Evolutionary conservation across 768 basidiomycete genomes (phyloP).

Genomic region (Agrocybe praecox): DNA sequence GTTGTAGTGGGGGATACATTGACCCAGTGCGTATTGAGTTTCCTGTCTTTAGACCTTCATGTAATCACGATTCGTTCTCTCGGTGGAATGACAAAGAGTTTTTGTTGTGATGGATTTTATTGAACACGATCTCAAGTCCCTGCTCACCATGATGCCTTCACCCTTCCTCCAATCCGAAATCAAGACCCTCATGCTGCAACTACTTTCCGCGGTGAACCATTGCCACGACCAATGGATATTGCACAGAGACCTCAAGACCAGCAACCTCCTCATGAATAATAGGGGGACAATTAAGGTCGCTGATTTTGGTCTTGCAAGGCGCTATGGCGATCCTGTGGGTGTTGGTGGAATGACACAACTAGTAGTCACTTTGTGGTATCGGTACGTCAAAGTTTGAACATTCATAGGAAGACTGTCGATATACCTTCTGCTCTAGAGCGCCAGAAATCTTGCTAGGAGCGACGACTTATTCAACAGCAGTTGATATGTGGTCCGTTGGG

Average conservation of each 20-base stretch:
- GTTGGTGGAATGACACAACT: conserved; percentile 97
- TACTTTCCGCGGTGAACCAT: conserved; percentile 90
- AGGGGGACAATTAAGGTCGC: conserved; percentile 98
- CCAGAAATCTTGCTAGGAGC: conserved; percentile 96
- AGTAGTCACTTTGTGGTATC: conserved; percentile 98
- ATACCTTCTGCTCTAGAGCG: conserved; percentile 51
- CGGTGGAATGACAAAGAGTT: conserved; percentile 58
- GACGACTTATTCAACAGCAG: conserved; percentile 90
- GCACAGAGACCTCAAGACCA: conserved; percentile 96
- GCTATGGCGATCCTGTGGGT: conserved; percentile 96
- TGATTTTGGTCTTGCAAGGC: conserved; percentile 94
- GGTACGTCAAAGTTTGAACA: conserved; percentile 49
- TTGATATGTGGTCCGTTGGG: conserved; percentile 99
- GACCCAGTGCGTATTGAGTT: conserved; percentile 83
- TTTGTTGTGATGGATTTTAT: conserved; percentile 99
- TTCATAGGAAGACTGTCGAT: background rate
- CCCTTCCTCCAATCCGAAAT: conserved; percentile 98
- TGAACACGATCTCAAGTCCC: conserved; percentile 97
- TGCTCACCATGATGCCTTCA: conserved; percentile 92
- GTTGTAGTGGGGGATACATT: conserved; percentile 98
- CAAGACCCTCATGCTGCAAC: conserved; percentile 94
- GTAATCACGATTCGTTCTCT: conserved; percentile 29
- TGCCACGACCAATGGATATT: conserved; percentile 98
- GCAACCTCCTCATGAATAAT: conserved; percentile 98
- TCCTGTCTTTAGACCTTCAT: conserved; percentile 18